phyloP scores from a whole-genome alignment of 306 rosid genomes.

The Datisca glomerata region DNA sequence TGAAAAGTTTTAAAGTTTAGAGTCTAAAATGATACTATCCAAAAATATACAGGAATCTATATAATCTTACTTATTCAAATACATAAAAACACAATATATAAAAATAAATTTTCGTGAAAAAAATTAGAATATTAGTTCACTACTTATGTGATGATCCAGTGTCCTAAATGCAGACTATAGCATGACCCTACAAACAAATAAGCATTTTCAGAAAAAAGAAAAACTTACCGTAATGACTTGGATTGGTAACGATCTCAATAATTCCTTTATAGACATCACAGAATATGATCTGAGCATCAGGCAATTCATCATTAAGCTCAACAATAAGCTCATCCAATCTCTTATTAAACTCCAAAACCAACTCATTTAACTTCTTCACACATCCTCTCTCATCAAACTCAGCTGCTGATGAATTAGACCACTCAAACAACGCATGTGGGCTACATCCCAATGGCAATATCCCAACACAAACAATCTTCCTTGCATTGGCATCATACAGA shows the following conservation, averaged over 20 bases:
- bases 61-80: too few species aligned
- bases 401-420: constrained; percentile 7
- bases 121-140: too few species aligned
- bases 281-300: constrained; percentile 47
- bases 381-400: constrained; percentile 23
- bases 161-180: too few species aligned
- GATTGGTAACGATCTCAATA: constrained; percentile 40
- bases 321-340: constrained; percentile 28
- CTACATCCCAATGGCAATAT: constrained; percentile 66
- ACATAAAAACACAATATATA: too few species aligned
- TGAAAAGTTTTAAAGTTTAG: too few species aligned
- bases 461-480: constrained; percentile 69
- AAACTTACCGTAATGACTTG: constrained; percentile 38
- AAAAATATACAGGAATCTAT: too few species aligned
- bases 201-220: not conserved
- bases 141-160: too few species aligned
- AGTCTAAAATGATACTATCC: too few species aligned
- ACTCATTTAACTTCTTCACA: constrained; percentile 36
- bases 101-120: too few species aligned
- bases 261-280: constrained; percentile 66
- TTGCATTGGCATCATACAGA: constrained; percentile 46
- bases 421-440: constrained; percentile 32
- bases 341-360: constrained; percentile 48
- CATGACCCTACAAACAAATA: too few species aligned
- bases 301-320: constrained; percentile 30